phyloP scores from a whole-genome alignment of 2,329 filamentous ascomycete species.

The Purpureocillium lavendulum region DNA sequence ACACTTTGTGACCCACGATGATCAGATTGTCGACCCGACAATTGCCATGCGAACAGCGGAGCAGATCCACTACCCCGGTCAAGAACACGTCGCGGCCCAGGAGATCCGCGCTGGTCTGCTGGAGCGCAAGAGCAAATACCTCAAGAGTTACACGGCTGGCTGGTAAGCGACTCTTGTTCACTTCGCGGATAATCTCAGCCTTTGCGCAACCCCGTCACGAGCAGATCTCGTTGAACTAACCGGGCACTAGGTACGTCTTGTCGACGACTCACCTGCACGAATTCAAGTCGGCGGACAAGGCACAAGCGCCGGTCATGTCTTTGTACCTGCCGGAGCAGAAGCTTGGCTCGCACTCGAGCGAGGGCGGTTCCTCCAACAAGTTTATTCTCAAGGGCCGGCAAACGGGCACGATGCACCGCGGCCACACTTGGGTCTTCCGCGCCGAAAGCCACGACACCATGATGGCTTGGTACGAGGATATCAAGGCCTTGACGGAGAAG shows the following conservation, averaged over 20 bases:
- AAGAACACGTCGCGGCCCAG: slow-evolving; percentile 69
- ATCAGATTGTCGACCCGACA: slow-evolving; percentile 80
- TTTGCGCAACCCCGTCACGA: too few species aligned
- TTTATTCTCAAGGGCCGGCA: slow-evolving; percentile 97
- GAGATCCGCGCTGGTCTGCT: slow-evolving; percentile 87
- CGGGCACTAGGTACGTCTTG: slow-evolving; percentile 70
- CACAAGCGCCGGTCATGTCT: slow-evolving; percentile 89
- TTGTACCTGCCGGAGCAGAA: slow-evolving; percentile 92
- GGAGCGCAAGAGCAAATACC: slow-evolving; percentile 96
- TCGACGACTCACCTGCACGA: slow-evolving; percentile 96
- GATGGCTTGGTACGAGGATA: slow-evolving; percentile 94
- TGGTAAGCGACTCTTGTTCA: slow-evolving; percentile 51
- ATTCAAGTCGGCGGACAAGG: slow-evolving; percentile 96
- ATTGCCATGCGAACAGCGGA: slow-evolving; percentile 70
- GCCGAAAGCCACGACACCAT: slow-evolving; percentile 80
- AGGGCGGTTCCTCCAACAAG: slow-evolving; percentile 83
- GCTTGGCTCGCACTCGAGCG: slow-evolving; percentile 80
- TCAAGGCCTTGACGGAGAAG: slow-evolving; percentile 81
- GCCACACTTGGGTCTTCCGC: slow-evolving; percentile 64
- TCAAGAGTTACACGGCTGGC: slow-evolving; percentile 93
- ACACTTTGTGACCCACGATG: slow-evolving; percentile 69
- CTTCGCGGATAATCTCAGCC: not conserved
- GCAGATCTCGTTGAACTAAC: too few species aligned
- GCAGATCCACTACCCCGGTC: slow-evolving; percentile 85
- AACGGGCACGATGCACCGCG: slow-evolving; percentile 83